A percentile compares a stretch with the other conserved stretches of the same genome.
Evolutionary conservation across 345 rosid species (phyloP).

Genomic region (Bruguiera parviflora): DNA sequence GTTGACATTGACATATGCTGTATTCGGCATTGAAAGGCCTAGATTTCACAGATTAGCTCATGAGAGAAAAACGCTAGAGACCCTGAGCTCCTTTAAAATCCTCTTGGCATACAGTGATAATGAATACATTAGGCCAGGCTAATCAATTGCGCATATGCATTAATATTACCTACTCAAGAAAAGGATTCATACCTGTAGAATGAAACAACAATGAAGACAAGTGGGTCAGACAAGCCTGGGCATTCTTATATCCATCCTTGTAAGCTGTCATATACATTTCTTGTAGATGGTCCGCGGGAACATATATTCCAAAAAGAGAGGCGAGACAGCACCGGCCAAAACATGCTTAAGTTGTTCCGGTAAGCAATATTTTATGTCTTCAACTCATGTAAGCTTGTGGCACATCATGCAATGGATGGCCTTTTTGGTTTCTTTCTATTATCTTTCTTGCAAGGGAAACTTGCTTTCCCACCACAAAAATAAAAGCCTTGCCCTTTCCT

Average conservation of each 20-base stretch:
- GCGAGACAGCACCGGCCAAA: not conserved
- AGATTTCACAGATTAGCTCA: too few species aligned
- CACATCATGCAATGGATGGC: constrained; percentile 88
- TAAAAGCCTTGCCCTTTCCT: constrained; percentile 82
- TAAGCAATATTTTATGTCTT: constrained; percentile 13
- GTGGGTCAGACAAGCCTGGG: not conserved
- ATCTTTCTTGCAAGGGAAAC: constrained; percentile 64
- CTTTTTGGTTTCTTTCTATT: constrained; percentile 73
- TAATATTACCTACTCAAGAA: not conserved
- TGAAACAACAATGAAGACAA: not conserved
- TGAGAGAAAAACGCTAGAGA: too few species aligned
- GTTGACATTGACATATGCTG: too few species aligned
- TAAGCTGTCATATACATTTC: not conserved
- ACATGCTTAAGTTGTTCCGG: not conserved
- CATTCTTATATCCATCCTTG: not conserved
- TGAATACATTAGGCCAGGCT: too few species aligned
- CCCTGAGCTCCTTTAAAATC: too few species aligned
- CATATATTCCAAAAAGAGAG: not conserved
- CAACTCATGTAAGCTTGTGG: constrained; percentile 67
- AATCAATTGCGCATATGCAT: too few species aligned
- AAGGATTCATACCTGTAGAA: not conserved
- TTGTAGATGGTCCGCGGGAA: not conserved
- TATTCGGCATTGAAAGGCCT: too few species aligned
- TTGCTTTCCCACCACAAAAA: constrained; percentile 89
- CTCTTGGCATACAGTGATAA: too few species aligned